Conservation (phyloP, 495 filamentous ascomycete species). For the Jackrogersella minutella region DNA sequence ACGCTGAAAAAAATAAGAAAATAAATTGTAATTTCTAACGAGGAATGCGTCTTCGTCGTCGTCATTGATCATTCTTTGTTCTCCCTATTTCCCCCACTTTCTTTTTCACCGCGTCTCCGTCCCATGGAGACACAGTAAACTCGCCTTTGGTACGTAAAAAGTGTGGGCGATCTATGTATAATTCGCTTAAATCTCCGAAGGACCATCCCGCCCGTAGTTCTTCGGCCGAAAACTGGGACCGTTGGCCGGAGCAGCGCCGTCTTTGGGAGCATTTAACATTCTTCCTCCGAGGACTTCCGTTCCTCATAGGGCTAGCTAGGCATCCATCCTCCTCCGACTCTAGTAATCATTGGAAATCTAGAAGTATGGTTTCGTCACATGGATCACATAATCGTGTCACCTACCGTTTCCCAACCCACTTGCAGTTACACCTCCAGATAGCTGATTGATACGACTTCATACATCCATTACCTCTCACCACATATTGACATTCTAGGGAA, state of each 20-base stretch:
- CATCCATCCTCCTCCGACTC: no score
- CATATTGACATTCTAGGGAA: no score
- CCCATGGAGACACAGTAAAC: background rate
- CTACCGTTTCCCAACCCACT: no score
- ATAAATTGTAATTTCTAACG: no score
- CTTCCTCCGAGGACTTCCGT: background rate
- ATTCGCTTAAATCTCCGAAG: background rate
- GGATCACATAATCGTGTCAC: no score
- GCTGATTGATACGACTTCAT: no score
- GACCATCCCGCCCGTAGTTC: background rate
- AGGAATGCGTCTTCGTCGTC: background rate
- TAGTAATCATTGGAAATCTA: no score
- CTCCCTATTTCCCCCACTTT: background rate
- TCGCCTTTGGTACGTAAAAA: no score
- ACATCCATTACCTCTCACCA: no score
- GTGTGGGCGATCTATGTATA: background rate
- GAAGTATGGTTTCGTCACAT: no score
- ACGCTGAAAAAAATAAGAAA: no score
- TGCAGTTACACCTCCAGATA: no score
- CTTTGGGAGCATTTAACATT: background rate
- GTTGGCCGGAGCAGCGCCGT: background rate
- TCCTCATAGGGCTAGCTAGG: background rate
- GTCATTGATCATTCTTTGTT: background rate
- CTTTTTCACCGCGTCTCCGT: background rate
- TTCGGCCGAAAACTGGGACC: background rate